Evolutionary conservation across 208 protist genomes (phyloP).

Genomic region (Porcisia hertigi): DNA sequence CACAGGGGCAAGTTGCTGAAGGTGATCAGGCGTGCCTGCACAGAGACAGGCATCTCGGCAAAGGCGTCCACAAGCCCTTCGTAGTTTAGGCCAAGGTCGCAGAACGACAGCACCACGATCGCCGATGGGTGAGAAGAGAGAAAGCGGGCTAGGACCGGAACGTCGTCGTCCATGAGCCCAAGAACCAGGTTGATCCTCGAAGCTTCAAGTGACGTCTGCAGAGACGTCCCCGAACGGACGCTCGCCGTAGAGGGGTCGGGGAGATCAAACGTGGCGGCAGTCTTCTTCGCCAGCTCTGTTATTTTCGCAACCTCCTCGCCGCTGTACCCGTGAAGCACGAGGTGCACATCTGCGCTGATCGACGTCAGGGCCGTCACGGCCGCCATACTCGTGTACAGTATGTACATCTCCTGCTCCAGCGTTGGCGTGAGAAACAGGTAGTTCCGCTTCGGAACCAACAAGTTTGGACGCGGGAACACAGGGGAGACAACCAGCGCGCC

Average conservation of each 20-base stretch:
- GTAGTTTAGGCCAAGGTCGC: constrained; percentile 39
- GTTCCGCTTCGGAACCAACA: no score
- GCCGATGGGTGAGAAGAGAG: constrained; percentile 15
- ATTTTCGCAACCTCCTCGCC: no score
- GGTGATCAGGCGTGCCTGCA: constrained; percentile 34
- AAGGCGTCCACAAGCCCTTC: constrained; percentile 18
- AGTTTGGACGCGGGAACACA: no score
- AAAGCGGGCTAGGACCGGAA: constrained; percentile 17
- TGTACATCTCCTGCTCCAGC: no score
- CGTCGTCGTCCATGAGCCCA: constrained; percentile 15
- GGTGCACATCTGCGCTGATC: no score
- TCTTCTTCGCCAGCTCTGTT: no score
- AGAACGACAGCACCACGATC: constrained; percentile 32
- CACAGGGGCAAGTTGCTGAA: constrained; percentile 49
- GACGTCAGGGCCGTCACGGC: no score
- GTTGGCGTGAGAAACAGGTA: no score
- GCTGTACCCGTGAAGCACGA: no score
- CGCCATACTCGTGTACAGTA: no score
- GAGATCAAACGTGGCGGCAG: background rate
- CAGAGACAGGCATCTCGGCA: background rate
- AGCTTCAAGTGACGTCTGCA: background rate
- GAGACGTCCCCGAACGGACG: background rate
- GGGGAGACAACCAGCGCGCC: no score
- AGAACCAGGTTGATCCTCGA: background rate
- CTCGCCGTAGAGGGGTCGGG: background rate